Base-by-base conservation (phyloP, 306 rosid species). In the Prunus armeniaca region DNA sequence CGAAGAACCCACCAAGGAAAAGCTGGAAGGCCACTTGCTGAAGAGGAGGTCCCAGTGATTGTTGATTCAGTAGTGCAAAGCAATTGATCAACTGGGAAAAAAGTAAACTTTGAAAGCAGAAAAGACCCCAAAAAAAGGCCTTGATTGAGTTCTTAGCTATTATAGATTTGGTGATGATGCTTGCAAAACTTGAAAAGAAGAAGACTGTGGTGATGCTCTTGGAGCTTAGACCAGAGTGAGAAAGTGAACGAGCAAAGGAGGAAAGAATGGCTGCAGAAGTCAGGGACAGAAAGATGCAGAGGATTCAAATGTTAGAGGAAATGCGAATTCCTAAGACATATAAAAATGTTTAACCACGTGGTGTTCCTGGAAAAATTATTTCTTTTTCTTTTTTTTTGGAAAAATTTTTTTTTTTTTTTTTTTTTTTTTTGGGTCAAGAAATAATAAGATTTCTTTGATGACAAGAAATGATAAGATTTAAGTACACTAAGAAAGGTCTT, bases 1-100 rank as follows among this genome's bases (percentile, higher is more conserved):
- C 46, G 32, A 47, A 61, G 60, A 51, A 3, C 61, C 72, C 79
- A 15, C 79, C 30, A 65, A 52, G 32, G 41, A 75, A 54, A 22
- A 24, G 17, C 32, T 50, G 34, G 41, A 50, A 63, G 50, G 30
- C n/a, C 61, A 73, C 34, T 13, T 45, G 50, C 50, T 58, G 57
- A 10, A n/a, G 41, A 34, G 9, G 43, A 6, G 54, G 25, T 3
- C 9, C 2, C 2, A 38, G 12, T 28, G 34, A 24, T 13, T 20
- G 18, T 47, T 22, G 52, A 51, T 65, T 49, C 78, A 30, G 63
- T 2, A 51, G 51, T 75, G 24, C 43, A 32, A 11, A 3, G n/a
- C n/a, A 34, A 52, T 25, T 19, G 32, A 6, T 14, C 51, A 75
- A 34, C 63, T 65, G 64, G 78, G 65, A 13, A 22, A 17, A 20